Conservation (phyloP, 139 green algal genomes). For the Bryopsis sp. region DNA sequence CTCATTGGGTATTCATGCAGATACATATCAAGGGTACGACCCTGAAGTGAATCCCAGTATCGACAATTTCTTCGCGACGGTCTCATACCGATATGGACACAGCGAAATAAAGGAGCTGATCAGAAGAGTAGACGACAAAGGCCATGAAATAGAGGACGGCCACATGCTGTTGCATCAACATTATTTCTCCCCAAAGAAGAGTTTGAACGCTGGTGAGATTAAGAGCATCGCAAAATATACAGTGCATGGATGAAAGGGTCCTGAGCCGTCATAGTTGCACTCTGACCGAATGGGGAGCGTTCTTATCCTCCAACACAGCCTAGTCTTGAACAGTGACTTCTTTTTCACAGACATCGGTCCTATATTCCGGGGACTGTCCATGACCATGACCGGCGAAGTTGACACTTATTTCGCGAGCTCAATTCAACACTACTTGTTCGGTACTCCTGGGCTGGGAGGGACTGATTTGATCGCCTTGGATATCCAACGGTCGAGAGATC, state of each 20-base stretch:
- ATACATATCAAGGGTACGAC: conserved; percentile 27
- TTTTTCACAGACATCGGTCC: conserved; percentile 32
- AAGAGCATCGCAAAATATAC: no score
- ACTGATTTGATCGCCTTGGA: conserved; percentile 29
- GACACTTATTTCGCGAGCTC: conserved; percentile 23
- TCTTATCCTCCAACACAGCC: no score
- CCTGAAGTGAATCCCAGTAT: conserved; percentile 23
- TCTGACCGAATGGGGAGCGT: no score
- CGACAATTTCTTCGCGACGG: conserved; percentile 30
- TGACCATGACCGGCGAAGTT: conserved; percentile 21
- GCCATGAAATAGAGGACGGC: conserved; percentile 21
- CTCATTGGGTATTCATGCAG: conserved; percentile 21
- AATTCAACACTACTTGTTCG: conserved; percentile 31
- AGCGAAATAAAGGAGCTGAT: conserved; percentile 27
- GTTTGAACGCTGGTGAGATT: conserved; percentile 14
- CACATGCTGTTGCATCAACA: conserved; percentile 7
- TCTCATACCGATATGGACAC: conserved; percentile 31
- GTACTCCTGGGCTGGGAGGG: conserved; percentile 20
- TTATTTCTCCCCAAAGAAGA: conserved; percentile 5
- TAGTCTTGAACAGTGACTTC: no score
- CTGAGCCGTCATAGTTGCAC: no score
- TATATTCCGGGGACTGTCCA: conserved; percentile 21
- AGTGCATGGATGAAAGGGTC: no score
- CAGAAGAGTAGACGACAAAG: conserved; percentile 28
- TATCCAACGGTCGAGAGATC: conserved; percentile 32